Conservation (phyloP, 139 green algal genomes). For the Microglena sp. region DNA sequence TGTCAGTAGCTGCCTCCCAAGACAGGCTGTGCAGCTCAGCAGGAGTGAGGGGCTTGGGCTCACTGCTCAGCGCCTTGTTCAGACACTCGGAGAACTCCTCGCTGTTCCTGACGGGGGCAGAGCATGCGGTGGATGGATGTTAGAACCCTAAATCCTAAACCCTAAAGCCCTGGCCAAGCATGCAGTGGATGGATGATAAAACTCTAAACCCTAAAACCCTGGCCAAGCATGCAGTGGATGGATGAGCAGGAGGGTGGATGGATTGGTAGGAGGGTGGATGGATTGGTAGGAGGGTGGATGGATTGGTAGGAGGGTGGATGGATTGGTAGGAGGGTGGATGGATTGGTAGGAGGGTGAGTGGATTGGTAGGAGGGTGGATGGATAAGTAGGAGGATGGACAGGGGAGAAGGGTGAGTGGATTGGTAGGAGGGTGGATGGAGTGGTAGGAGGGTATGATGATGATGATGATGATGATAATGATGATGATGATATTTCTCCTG, state of each 20-base stretch:
- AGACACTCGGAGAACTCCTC: slow-evolving; percentile 75
- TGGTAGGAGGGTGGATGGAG: no score
- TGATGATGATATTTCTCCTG: no score
- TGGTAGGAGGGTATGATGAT: no score
- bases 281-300: neutral
- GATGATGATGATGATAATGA: no score
- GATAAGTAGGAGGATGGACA: neutral
- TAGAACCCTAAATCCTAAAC: neutral
- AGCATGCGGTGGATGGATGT: neutral
- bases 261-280: neutral
- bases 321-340: neutral
- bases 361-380: neutral
- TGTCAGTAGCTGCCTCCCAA: slow-evolving; percentile 87
- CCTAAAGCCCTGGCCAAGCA: neutral
- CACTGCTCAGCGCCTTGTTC: slow-evolving; percentile 43
- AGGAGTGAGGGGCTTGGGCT: slow-evolving; percentile 59
- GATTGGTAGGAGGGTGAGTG: neutral
- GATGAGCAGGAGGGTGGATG: neutral
- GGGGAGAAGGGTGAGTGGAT: neutral
- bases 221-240: neutral
- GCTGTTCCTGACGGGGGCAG: neutral
- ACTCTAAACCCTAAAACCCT: neutral
- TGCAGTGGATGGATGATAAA: neutral
- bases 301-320: neutral
- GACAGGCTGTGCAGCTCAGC: slow-evolving; percentile 70